Evolutionary conservation across 768 basidiomycete species (phyloP).

Genomic region (Tylopilus balloui): DNA sequence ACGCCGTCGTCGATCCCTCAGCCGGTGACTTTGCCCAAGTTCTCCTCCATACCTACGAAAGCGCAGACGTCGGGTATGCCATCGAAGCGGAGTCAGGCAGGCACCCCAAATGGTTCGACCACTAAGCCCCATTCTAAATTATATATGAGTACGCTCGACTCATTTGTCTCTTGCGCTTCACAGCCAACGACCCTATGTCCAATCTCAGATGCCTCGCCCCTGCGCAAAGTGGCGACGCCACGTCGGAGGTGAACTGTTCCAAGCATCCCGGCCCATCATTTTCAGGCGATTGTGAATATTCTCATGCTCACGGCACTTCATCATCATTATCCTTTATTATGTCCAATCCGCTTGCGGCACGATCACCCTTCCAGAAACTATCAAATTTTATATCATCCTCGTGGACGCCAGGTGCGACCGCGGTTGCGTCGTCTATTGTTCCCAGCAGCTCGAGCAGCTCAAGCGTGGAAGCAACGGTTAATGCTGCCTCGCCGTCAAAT

Average conservation of each 20-base stretch:
- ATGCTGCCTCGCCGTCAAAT: constrained; percentile 8
- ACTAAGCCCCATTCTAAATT: constrained; percentile 47
- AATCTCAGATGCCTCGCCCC: constrained; percentile 39
- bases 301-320: constrained; percentile 27
- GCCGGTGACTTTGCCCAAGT: constrained; percentile 41
- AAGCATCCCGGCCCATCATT: constrained; percentile 13
- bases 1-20: constrained; percentile 63
- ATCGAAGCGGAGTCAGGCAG: constrained; percentile 22
- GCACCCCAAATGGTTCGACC: constrained; percentile 55
- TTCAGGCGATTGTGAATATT: constrained; percentile 25
- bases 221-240: constrained; percentile 23
- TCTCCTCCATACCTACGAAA: constrained; percentile 26
- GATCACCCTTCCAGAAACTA: constrained; percentile 55
- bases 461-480: constrained; percentile 8
- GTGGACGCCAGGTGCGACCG: constrained; percentile 43
- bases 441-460: constrained; percentile 14
- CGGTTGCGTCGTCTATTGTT: constrained; percentile 23
- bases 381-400: constrained; percentile 57
- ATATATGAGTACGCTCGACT: constrained; percentile 58
- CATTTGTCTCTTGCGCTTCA: constrained; percentile 38
- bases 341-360: constrained; percentile 50
- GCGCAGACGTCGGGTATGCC: constrained; percentile 36
- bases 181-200: constrained; percentile 28
- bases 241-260: constrained; percentile 30
- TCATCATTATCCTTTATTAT: constrained; percentile 47